Conservation (phyloP, 768 basidiomycete species). For the Nevesoporus exiguus region DNA sequence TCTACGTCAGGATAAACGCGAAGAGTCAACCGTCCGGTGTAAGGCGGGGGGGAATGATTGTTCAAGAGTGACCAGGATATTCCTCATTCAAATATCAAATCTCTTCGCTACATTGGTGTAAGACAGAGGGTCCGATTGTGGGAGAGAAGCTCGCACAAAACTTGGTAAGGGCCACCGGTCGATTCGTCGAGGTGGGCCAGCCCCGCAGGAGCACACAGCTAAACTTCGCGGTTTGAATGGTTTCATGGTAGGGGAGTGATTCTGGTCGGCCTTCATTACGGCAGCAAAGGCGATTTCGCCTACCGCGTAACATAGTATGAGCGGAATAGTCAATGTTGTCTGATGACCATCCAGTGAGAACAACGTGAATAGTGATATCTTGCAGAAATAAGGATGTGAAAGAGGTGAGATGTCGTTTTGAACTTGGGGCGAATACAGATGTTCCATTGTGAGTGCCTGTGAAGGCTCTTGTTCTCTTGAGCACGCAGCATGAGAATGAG, state of each 20-base stretch:
- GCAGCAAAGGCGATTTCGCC: slow-evolving; percentile 70
- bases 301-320: slow-evolving; percentile 24
- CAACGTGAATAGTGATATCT: not conserved
- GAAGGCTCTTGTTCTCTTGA: not conserved
- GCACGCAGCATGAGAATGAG: too few species aligned
- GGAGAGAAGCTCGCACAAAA: slow-evolving; percentile 66
- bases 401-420: not conserved
- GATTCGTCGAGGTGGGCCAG: slow-evolving; percentile 57
- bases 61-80: slow-evolving; percentile 71
- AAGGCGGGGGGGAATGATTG: not conserved
- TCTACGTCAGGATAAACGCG: slow-evolving; percentile 70
- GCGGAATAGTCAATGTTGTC: not conserved
- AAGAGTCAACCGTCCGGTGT: not conserved
- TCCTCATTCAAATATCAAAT: slow-evolving; percentile 69
- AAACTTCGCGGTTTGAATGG: not conserved
- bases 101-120: slow-evolving; percentile 70
- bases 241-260: slow-evolving; percentile 59
- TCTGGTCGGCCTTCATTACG: slow-evolving; percentile 74
- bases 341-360: not conserved
- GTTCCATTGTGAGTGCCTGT: not conserved
- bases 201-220: not conserved
- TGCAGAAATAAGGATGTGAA: not conserved
- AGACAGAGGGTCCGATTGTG: slow-evolving; percentile 69
- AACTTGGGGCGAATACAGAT: not conserved
- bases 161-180: slow-evolving; percentile 61